A percentile compares a stretch with the other conserved stretches of the same genome.
Evolutionary conservation across 805 yeast species (phyloP).

Genomic region (Metschnikowia similis): DNA sequence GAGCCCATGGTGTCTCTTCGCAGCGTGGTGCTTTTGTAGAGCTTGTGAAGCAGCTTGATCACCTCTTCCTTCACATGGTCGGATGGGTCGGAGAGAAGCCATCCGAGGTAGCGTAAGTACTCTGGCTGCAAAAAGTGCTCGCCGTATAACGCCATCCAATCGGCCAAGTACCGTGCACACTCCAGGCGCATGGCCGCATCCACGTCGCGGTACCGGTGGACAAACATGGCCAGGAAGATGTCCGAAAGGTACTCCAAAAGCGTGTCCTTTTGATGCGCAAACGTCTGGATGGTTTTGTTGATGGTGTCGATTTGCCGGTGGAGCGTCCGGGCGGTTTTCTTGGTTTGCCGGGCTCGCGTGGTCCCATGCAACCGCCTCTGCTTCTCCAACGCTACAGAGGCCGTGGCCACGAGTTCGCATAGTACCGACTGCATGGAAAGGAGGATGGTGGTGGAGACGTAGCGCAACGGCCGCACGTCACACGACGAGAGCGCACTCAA

Average conservation of each 20-base stretch:
- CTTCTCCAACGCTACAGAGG: conserved; percentile 36
- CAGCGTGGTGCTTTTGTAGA: conserved; percentile 33
- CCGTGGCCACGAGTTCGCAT: conserved; percentile 44
- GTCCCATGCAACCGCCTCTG: conserved; percentile 40
- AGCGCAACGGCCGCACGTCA: conserved; percentile 66
- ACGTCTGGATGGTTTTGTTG: conserved; percentile 33
- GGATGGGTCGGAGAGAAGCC: conserved; percentile 75
- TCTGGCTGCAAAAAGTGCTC: conserved; percentile 66
- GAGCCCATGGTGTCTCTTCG: conserved; percentile 35
- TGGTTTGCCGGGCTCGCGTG: conserved; percentile 25
- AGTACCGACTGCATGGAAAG: conserved; percentile 58
- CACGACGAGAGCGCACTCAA: conserved; percentile 67
- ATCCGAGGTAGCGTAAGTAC: conserved; percentile 74
- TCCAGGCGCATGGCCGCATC: conserved; percentile 69
- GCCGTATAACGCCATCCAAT: conserved; percentile 69
- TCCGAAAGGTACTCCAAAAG: conserved; percentile 59
- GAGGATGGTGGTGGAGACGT: conserved; percentile 56
- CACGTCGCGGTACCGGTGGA: conserved; percentile 75
- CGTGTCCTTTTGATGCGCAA: conserved; percentile 45
- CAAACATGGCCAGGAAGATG: conserved; percentile 60
- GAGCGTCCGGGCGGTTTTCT: conserved; percentile 24
- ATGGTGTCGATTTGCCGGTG: conserved; percentile 46
- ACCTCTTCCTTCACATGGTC: conserved; percentile 62
- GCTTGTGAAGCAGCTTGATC: conserved; percentile 47
- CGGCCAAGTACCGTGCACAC: conserved; percentile 59